These are phyloP conservation scores for Candida sithepensis DNA, from an alignment of 805 yeast genomes.

Conservation along the genomic window DNA sequence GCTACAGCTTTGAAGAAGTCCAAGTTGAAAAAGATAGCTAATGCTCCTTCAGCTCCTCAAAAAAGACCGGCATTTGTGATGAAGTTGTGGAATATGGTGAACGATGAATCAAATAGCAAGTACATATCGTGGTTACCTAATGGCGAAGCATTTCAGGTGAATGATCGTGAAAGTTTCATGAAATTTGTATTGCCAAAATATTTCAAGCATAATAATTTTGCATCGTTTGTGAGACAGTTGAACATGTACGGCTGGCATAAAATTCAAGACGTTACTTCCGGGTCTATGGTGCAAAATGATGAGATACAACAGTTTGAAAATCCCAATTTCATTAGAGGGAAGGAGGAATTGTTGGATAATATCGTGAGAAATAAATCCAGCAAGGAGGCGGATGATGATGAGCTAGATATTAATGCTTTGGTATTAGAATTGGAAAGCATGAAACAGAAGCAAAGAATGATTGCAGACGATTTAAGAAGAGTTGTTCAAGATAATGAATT, in stretches of 20 bases:
- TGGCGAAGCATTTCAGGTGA: slow-evolving; percentile 82
- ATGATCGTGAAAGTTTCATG: slow-evolving; percentile 81
- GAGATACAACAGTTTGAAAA: slow-evolving; percentile 89
- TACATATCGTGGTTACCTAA: slow-evolving; percentile 82
- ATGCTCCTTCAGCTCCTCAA: slow-evolving; percentile 20
- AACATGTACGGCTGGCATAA: slow-evolving; percentile 99
- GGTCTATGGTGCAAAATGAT: slow-evolving; percentile 61
- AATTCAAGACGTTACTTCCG: slow-evolving; percentile 86
- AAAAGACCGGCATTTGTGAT: slow-evolving; percentile 88
- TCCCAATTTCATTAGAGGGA: slow-evolving; percentile 69
- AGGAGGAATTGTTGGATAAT: slow-evolving; percentile 81
- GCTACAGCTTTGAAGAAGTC: slow-evolving; percentile 22
- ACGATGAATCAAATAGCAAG: slow-evolving; percentile 65
- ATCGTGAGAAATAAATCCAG: slow-evolving; percentile 71
- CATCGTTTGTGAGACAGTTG: slow-evolving; percentile 91
- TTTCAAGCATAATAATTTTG: slow-evolving; percentile 93
- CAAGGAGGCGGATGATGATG: slow-evolving; percentile 40
- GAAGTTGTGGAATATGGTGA: slow-evolving; percentile 95
- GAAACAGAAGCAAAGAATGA: slow-evolving; percentile 72
- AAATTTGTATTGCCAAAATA: slow-evolving; percentile 81
- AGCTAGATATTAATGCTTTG: slow-evolving; percentile 48
- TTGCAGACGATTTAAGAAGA: slow-evolving; percentile 79
- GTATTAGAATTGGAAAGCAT: slow-evolving; percentile 71
- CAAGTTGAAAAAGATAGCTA: slow-evolving; percentile 21
- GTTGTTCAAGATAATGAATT: slow-evolving; percentile 84